Evolutionary conservation across 495 filamentous ascomycete species (phyloP), one percentile per base, ranked within the genome.

Genomic region (Terfezia boudieri): DNA sequence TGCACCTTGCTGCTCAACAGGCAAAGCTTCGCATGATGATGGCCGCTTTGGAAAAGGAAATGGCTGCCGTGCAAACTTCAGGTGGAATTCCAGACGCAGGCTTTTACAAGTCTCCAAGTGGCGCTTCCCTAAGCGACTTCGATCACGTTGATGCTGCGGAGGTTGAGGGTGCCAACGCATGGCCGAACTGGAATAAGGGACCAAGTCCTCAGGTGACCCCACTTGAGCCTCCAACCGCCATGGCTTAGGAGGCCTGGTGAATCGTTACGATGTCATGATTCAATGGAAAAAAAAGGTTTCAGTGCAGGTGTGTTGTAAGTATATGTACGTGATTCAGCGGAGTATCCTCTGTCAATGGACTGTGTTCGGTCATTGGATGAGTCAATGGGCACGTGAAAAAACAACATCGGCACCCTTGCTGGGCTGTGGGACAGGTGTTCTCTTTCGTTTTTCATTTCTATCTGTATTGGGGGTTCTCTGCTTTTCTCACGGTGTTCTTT

Each of bases 1-100:
- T 56, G 11, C 52, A 55, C 20, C 62, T 65, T 37, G 64, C 64
- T 17, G 62, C 61, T 41, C 48, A 66, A 20, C 63, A 65, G 59
- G 56, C 64, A 54, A 57, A 59, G 23, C 22, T 65, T 12, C 55
- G 58, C 26, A 60, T 53, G 52, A 57, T 65, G 8, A 62, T 65
- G 62, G 53, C 59, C 9, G 62, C 59, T 10, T 36, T 65, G 20
- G 63, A 65, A 20, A 55, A 56, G n/a, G 63, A 65, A 50, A 59
- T 60, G 55, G 57, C 55, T 23, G 55, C 61, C 11, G 59, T 61
- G 16, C n/a, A 26, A 26, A 51, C 49, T 3, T 11, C 49, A n/a
- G 49, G 23, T 12, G 49, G 16, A 7, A 32, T 23, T 17, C 2
- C 49, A n/a, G 49, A 51, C 4, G n/a, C n/a, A 12, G 49, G 16